Conservation (phyloP, 345 rosid species). For the Alliaria petiolata region DNA sequence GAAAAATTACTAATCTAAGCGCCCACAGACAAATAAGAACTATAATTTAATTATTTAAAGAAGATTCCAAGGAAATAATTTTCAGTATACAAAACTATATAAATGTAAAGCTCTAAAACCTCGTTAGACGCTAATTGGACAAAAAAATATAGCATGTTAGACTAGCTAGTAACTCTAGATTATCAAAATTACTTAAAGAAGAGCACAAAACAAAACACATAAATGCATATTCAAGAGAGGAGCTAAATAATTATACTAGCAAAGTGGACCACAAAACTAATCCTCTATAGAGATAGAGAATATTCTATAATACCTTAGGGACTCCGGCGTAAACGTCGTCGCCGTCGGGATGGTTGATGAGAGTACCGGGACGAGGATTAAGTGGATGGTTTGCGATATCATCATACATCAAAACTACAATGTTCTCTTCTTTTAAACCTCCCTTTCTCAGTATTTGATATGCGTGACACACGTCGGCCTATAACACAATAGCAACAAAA, state of each 20-base stretch:
- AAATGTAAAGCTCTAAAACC: neutral
- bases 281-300: too few relatives aligned
- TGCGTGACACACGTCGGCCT: conserved; percentile 98
- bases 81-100: neutral
- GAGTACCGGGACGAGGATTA: conserved; percentile 78
- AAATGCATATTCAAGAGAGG: neutral
- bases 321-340: conserved; percentile 76
- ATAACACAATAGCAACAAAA: neutral
- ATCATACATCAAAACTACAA: conserved; percentile 88
- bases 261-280: too few relatives aligned
- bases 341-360: conserved; percentile 87
- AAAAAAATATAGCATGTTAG: neutral
- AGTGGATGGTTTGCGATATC: conserved; percentile 64
- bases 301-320: conserved; percentile 68
- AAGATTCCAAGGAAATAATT: neutral
- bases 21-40: neutral
- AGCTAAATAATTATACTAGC: too few relatives aligned
- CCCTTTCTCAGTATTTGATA: conserved; percentile 86
- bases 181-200: neutral
- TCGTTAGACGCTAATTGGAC: neutral
- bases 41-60: neutral
- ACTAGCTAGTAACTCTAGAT: neutral
- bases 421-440: conserved; percentile 84
- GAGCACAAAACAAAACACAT: neutral
- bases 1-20: neutral